A percentile compares a stretch with the other conserved stretches of the same genome.
Conservation (phyloP, 441 rosid genomes). For the Raphanus hybrid region DNA sequence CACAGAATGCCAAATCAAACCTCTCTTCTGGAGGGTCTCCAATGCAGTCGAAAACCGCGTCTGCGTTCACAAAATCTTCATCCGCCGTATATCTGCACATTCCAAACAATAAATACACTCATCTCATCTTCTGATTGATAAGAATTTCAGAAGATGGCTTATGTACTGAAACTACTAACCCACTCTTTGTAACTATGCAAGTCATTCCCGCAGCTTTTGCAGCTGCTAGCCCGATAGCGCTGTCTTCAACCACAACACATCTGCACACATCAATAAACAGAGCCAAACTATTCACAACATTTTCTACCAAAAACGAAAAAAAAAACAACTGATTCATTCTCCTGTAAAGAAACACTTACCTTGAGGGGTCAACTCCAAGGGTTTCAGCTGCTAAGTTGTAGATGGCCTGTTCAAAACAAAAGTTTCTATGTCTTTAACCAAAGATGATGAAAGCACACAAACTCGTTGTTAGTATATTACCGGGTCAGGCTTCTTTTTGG, state of each 20-base stretch:
- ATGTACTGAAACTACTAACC: constrained; percentile 49
- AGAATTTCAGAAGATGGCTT: background rate
- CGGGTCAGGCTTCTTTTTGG: constrained; percentile 94
- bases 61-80: constrained; percentile 88
- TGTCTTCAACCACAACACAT: constrained; percentile 95
- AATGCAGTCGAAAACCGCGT: constrained; percentile 88
- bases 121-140: background rate
- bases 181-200: constrained; percentile 92
- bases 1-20: constrained; percentile 85
- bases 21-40: constrained; percentile 96
- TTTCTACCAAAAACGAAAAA: background rate
- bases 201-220: constrained; percentile 99
- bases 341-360: constrained; percentile 44
- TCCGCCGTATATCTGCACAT: constrained; percentile 78
- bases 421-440: background rate
- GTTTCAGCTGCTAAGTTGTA: constrained; percentile 88
- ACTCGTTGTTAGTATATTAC: constrained; percentile 40
- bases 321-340: background rate
- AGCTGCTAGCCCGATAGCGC: constrained; percentile 92
- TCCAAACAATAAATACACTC: constrained; percentile 15
- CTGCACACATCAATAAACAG: constrained; percentile 40
- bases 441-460: constrained; percentile 7
- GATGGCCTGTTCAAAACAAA: constrained; percentile 68
- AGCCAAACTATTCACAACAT: background rate
- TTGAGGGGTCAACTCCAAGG: constrained; percentile 83